These are phyloP conservation scores for Echinochloa phyllopogon DNA, from an alignment of 176 grass and related monocot genomes.

Conservation along the genomic window DNA sequence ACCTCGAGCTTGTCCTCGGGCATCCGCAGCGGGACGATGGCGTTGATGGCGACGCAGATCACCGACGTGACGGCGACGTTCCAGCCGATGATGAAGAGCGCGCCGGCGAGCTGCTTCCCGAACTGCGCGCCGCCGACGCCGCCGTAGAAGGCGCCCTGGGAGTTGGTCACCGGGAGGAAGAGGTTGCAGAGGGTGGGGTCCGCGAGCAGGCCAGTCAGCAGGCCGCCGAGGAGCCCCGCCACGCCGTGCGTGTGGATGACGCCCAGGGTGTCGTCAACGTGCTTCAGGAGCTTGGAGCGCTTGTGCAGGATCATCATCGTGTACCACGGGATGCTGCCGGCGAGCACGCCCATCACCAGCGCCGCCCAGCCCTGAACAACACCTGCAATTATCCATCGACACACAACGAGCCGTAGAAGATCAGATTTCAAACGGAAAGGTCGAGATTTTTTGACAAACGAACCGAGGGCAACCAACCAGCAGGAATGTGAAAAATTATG, in stretches of 20 bases:
- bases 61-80: constrained; percentile 54
- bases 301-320: constrained; percentile 90
- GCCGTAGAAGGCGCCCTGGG: constrained; percentile 60
- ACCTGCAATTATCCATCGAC: constrained; percentile 25
- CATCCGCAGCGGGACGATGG: constrained; percentile 65
- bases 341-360: constrained; percentile 64
- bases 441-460: too few species aligned
- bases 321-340: constrained; percentile 78
- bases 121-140: constrained; percentile 52
- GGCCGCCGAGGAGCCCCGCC: constrained; percentile 61
- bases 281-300: constrained; percentile 47
- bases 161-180: constrained; percentile 65
- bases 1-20: constrained; percentile 60
- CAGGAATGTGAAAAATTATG: background rate
- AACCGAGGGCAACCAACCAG: too few species aligned
- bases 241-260: constrained; percentile 80
- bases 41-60: constrained; percentile 64
- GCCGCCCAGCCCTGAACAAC: constrained; percentile 79
- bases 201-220: constrained; percentile 56
- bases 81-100: constrained; percentile 67
- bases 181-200: constrained; percentile 62
- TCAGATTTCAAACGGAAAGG: background rate
- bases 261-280: constrained; percentile 74
- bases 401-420: background rate
- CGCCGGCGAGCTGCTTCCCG: constrained; percentile 62